Percentiles rank a stretch among this genome's conserved stretches.
These are phyloP conservation scores for Capsicum chinense DNA, from an alignment of 257 asterid genomes.

Conservation along the genomic window DNA sequence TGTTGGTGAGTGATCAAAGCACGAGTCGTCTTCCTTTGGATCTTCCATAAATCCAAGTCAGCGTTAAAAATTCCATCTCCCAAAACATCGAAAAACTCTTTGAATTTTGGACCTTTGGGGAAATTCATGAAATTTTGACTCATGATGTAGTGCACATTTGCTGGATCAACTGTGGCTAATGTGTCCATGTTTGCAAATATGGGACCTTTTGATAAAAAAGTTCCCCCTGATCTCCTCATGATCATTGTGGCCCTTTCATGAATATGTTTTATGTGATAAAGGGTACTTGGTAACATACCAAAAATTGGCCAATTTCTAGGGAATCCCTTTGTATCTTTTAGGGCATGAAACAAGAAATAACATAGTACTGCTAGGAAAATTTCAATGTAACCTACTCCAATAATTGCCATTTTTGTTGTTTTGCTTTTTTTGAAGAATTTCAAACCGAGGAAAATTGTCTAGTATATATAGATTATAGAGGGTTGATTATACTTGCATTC, in stretches of 20 bases:
- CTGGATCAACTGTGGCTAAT: conserved; percentile 53
- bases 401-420: conserved; percentile 34
- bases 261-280: conserved; percentile 40
- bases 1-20: conserved; percentile 49
- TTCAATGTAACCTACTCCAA: conserved; percentile 38
- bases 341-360: conserved; percentile 35
- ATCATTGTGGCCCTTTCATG: conserved; percentile 45
- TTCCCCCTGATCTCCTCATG: conserved; percentile 39
- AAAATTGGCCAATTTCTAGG: conserved; percentile 58
- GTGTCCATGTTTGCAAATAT: conserved; percentile 55
- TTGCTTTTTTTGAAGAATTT: not conserved
- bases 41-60: conserved; percentile 52
- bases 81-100: conserved; percentile 52
- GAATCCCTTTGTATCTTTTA: conserved; percentile 31
- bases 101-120: conserved; percentile 57
- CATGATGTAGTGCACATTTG: conserved; percentile 60
- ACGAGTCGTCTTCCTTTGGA: conserved; percentile 57
- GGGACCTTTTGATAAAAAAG: conserved; percentile 51
- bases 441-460: not conserved
- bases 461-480: not conserved
- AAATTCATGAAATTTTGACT: conserved; percentile 57
- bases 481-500: not conserved
- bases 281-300: conserved; percentile 55
- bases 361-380: conserved; percentile 42
- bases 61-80: conserved; percentile 65